phyloP scores from a whole-genome alignment of 306 rosid genomes.

The Acacia acuminata region DNA sequence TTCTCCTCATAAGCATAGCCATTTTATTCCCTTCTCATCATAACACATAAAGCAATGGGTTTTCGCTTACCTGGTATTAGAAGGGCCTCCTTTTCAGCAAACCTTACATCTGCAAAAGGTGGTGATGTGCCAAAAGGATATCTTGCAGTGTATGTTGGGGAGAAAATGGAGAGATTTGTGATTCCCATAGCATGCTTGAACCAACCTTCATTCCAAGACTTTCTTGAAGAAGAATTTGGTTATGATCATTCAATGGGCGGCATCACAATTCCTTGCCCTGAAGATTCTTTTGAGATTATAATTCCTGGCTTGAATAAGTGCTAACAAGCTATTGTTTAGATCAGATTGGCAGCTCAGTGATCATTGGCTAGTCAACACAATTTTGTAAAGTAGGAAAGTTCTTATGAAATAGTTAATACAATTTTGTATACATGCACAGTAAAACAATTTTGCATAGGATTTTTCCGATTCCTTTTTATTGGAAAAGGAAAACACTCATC shows the following conservation, averaged over 20 bases:
- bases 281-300: constrained; percentile 17
- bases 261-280: constrained; percentile 46
- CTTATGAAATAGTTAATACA: neutral
- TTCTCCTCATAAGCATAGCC: too few species aligned
- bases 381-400: constrained; percentile 15
- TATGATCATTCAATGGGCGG: constrained; percentile 56
- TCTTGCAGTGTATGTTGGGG: constrained; percentile 49
- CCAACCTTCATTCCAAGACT: constrained; percentile 33
- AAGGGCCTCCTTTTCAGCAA: neutral
- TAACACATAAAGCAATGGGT: constrained; percentile 10
- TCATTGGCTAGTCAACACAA: neutral
- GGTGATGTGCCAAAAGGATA: constrained; percentile 47
- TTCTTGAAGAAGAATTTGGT: constrained; percentile 45
- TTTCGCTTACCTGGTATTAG: neutral
- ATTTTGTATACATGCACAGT: neutral
- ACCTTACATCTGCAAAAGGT: neutral
- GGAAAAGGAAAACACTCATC: neutral
- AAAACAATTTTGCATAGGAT: neutral
- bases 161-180: constrained; percentile 40
- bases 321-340: neutral
- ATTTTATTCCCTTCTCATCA: neutral
- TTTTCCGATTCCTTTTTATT: neutral
- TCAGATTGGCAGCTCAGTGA: neutral
- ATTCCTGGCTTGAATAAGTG: constrained; percentile 26
- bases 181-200: constrained; percentile 41